These are phyloP conservation scores for Pleurotus cornucopiae DNA, from an alignment of 768 basidiomycete genomes.

Conservation along the genomic window DNA sequence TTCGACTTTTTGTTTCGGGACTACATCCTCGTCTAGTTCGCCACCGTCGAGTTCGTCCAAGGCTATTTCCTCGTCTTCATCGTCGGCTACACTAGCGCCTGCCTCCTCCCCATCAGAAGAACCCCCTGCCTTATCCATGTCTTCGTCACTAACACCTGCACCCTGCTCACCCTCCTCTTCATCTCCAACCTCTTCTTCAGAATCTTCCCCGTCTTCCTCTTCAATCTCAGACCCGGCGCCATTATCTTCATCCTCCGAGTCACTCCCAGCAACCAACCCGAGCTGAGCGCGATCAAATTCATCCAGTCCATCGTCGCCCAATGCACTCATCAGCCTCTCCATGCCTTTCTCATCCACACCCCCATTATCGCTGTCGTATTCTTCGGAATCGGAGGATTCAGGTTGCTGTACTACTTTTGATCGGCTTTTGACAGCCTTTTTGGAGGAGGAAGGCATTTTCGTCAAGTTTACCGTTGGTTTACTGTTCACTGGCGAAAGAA, in stretches of 20 bases:
- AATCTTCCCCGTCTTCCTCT: constrained; percentile 22
- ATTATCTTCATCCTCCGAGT: constrained; percentile 14
- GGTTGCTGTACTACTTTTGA: background rate
- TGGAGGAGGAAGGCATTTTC: background rate
- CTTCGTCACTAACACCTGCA: constrained; percentile 18
- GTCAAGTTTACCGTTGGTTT: background rate
- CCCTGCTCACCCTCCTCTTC: constrained; percentile 30
- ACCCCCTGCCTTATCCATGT: constrained; percentile 11
- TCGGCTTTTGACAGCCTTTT: background rate
- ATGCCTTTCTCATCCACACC: constrained; percentile 57
- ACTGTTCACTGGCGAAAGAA: no score
- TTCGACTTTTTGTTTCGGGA: constrained; percentile 79
- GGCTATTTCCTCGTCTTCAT: constrained; percentile 43
- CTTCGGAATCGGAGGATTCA: background rate
- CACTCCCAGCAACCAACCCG: constrained; percentile 30
- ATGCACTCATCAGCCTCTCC: constrained; percentile 47
- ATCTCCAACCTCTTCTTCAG: constrained; percentile 25
- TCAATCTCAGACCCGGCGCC: constrained; percentile 11
- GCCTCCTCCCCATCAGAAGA: constrained; percentile 12
- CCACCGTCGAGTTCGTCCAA: constrained; percentile 64
- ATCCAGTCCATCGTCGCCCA: constrained; percentile 64
- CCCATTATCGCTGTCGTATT: constrained; percentile 17
- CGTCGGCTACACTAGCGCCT: constrained; percentile 21
- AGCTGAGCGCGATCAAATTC: constrained; percentile 61
- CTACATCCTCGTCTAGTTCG: constrained; percentile 68